A percentile compares a stretch with the other conserved stretches of the same genome.
Evolutionary conservation across 495 filamentous ascomycete species (phyloP).

Genomic region (Baudoinia panamericana): DNA sequence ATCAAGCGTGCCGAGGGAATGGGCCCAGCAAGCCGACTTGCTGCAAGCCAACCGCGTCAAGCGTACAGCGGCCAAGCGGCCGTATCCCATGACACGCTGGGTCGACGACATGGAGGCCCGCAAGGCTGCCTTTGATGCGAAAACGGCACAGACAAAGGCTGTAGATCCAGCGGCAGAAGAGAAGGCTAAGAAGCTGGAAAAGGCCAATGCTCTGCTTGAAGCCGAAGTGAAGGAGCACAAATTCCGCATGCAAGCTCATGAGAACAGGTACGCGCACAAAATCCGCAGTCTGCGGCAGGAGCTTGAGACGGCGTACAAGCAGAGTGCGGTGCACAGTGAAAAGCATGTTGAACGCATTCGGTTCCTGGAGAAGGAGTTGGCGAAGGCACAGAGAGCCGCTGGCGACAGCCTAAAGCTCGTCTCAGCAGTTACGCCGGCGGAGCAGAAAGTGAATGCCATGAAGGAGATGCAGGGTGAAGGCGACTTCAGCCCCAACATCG

Average conservation of each 20-base stretch:
- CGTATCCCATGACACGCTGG: slow-evolving; percentile 4
- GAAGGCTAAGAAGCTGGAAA: slow-evolving; percentile 2
- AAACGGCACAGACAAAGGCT: neutral
- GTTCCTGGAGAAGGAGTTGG: slow-evolving; percentile 8
- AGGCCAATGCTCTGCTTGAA: slow-evolving; percentile 12
- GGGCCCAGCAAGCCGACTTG: slow-evolving; percentile 14
- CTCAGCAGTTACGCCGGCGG: neutral
- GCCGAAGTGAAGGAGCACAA: slow-evolving; percentile 20
- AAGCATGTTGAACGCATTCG: slow-evolving; percentile 17
- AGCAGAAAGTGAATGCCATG: slow-evolving; percentile 32
- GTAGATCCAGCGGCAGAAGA: neutral
- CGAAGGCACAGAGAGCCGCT: slow-evolving; percentile 46
- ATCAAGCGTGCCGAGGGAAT: slow-evolving; percentile 5
- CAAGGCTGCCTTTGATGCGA: slow-evolving; percentile 2
- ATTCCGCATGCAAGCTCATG: slow-evolving; percentile 6
- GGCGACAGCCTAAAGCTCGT: neutral
- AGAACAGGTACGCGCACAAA: slow-evolving; percentile 12
- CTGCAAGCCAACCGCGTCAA: slow-evolving; percentile 16
- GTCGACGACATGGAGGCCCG: slow-evolving; percentile 1
- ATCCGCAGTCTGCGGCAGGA: slow-evolving; percentile 7
- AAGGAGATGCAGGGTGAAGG: slow-evolving; percentile 46
- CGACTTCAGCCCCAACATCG: slow-evolving; percentile 26
- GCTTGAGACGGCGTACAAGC: slow-evolving; percentile 16
- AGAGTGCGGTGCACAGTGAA: slow-evolving; percentile 15
- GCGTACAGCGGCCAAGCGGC: slow-evolving; percentile 3